Conservation (phyloP, 2,329 filamentous ascomycete species). For the Colletotrichum zoysiae region DNA sequence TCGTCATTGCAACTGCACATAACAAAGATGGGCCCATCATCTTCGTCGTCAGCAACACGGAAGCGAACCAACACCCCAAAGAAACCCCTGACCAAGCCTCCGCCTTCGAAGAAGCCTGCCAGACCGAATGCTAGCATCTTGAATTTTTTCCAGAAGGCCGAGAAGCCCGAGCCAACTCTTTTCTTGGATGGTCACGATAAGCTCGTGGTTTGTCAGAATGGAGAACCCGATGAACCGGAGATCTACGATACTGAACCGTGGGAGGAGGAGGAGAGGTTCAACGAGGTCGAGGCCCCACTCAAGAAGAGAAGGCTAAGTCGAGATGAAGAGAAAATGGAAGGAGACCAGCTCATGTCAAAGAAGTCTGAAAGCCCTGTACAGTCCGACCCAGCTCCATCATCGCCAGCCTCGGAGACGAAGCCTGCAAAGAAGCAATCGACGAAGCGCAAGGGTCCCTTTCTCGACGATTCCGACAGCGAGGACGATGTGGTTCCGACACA, state of each 20-base stretch:
- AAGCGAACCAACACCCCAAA: conserved; percentile 42
- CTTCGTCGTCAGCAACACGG: conserved; percentile 27
- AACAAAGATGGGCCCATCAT: conserved; percentile 38
- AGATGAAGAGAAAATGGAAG: conserved; percentile 34
- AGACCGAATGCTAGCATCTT: conserved; percentile 75
- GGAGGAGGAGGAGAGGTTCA: conserved; percentile 45
- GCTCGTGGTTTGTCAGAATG: conserved; percentile 1
- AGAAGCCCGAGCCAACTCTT: conserved; percentile 69
- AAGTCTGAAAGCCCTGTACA: conserved; percentile 8
- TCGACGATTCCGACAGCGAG: conserved; percentile 77
- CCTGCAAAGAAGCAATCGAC: conserved; percentile 41
- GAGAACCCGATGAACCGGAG: conserved; percentile 22
- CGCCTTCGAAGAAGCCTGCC: conserved; percentile 49
- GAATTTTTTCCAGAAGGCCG: conserved; percentile 80
- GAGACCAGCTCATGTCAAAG: conserved; percentile 6
- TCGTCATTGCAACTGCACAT: background rate
- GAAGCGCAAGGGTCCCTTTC: conserved; percentile 69
- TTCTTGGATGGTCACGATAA: conserved; percentile 57
- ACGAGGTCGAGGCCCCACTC: conserved; percentile 51
- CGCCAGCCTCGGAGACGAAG: conserved; percentile 15
- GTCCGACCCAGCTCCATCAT: conserved; percentile 19
- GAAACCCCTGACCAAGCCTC: conserved; percentile 30
- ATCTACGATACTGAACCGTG: conserved; percentile 27
- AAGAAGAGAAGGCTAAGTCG: conserved; percentile 59
- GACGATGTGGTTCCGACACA: conserved; percentile 47